Evolutionary conservation across 208 protist species (phyloP).

Genomic region (Trypanosoma lewisi): DNA sequence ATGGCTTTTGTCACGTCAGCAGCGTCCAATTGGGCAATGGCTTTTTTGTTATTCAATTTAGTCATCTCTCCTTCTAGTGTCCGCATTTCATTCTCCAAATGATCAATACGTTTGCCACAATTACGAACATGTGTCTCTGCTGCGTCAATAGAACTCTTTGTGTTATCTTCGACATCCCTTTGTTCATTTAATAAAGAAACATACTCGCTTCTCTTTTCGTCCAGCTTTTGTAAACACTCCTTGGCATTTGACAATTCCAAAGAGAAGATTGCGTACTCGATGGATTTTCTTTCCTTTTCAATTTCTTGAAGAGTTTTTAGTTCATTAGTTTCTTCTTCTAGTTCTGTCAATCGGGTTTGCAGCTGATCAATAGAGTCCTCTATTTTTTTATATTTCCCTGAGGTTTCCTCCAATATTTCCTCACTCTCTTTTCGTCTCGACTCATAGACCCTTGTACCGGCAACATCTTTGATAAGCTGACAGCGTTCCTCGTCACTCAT

Average conservation of each 20-base stretch:
- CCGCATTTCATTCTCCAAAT: slow-evolving; percentile 54
- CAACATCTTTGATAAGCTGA: slow-evolving; percentile 98
- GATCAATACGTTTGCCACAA: slow-evolving; percentile 35
- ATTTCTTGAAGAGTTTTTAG: slow-evolving; percentile 91
- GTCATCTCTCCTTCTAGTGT: slow-evolving; percentile 58
- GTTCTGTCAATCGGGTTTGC: slow-evolving; percentile 89
- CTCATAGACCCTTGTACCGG: slow-evolving; percentile 98
- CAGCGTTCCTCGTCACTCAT: slow-evolving; percentile 96
- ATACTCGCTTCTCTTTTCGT: slow-evolving; percentile 49
- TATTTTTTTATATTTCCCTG: slow-evolving; percentile 80
- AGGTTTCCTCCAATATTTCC: slow-evolving; percentile 94
- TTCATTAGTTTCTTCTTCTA: slow-evolving; percentile 95
- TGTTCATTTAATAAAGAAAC: slow-evolving; percentile 41
- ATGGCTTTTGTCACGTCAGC: slow-evolving; percentile 40
- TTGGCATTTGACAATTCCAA: slow-evolving; percentile 61
- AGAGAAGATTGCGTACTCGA: slow-evolving; percentile 93
- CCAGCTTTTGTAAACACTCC: slow-evolving; percentile 48
- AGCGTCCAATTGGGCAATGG: slow-evolving; percentile 65
- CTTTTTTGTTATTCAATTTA: slow-evolving; percentile 51
- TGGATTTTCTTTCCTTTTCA: slow-evolving; percentile 83
- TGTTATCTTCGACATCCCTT: slow-evolving; percentile 34
- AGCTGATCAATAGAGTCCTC: slow-evolving; percentile 92
- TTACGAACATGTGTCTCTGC: slow-evolving; percentile 40
- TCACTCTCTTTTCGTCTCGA: slow-evolving; percentile 91
- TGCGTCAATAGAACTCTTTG: slow-evolving; percentile 43